Base-by-base conservation (phyloP, 176 grass and related monocot species). In the Coix lacrymajobi region DNA sequence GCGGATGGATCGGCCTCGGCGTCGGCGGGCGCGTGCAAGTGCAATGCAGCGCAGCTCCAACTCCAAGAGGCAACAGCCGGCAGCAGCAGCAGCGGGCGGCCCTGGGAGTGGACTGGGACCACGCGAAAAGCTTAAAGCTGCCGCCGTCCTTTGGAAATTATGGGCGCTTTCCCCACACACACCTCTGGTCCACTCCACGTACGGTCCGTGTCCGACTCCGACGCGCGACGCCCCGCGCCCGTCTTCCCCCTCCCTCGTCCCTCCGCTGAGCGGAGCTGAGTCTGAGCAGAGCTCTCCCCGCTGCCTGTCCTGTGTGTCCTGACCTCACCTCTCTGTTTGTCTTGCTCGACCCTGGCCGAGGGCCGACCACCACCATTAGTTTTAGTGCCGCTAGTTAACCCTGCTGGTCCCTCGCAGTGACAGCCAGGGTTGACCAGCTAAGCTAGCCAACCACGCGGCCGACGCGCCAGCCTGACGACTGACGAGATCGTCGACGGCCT, bases 381-480 rank as follows among this genome's bases (percentile, higher is more conserved):
- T 71, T 71, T 56, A 77, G 61, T 31, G 14, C 20, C 28, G 57
- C 38, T 78, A 64, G 4, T 72, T 64, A 51, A 83, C 65, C 22
- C 32, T 33, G 32, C 24, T 79, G 52, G 52, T 56, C 52, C 36
- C 36, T 37, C 52, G 19, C 24, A 5, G 71, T 48, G 72, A 62
- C 38, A 48, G 66, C 66, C 66, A 36, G 31, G 62, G 85, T 87
- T 87, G 85, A 83, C 79, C 40, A 63, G 62, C 36, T 11, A 58
- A 63, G 62, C 36, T 11, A 58, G 7, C 54, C 16, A 38, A 2
- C 33, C 33, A 67, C 17, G 32, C 8, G 11, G 17, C 54, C n/a
- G n/a, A 37, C 62, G 4, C 29, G 48, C 48, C 48, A 49, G 46
- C 46, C 66, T 40, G 49, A 62, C 24, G 43, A 75, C 3, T 33